Conservation (phyloP, 2,329 filamentous ascomycete genomes). For the Xylariaceae sp. region DNA sequence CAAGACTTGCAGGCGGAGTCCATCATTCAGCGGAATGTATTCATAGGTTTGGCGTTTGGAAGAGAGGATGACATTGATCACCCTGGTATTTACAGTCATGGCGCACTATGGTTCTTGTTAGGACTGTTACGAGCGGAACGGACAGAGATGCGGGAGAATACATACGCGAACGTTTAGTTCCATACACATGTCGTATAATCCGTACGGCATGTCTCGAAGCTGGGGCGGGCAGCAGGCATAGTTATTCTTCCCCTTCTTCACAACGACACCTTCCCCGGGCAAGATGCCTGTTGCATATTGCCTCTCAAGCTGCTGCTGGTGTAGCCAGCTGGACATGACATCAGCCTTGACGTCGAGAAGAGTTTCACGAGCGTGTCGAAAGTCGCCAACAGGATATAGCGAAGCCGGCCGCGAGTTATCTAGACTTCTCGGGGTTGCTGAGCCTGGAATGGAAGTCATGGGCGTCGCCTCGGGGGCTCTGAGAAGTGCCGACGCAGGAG, state of each 20-base stretch:
- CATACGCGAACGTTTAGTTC: slow-evolving; percentile 36
- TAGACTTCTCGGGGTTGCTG: slow-evolving; percentile 14
- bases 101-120: slow-evolving; percentile 45
- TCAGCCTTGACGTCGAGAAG: slow-evolving; percentile 53
- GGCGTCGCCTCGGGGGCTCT: slow-evolving; percentile 7
- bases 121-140: not conserved
- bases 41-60: slow-evolving; percentile 40
- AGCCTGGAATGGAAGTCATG: slow-evolving; percentile 14
- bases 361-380: slow-evolving; percentile 39
- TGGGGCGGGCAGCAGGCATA: slow-evolving; percentile 36
- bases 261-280: slow-evolving; percentile 34
- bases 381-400: slow-evolving; percentile 34
- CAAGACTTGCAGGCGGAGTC: slow-evolving; percentile 59
- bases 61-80: slow-evolving; percentile 56
- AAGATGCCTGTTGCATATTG: slow-evolving; percentile 34
- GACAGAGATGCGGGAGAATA: slow-evolving; percentile 7
- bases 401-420: slow-evolving; percentile 20
- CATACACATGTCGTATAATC: slow-evolving; percentile 31
- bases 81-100: slow-evolving; percentile 63
- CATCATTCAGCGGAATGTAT: slow-evolving; percentile 55
- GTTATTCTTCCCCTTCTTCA: slow-evolving; percentile 34
- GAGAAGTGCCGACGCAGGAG: slow-evolving; percentile 5
- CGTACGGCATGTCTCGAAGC: slow-evolving; percentile 30
- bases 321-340: slow-evolving; percentile 61
- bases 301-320: slow-evolving; percentile 55